These are phyloP conservation scores for Cyberlindnera samutprakarnensis DNA, from an alignment of 805 yeast species.

Conservation along the genomic window DNA sequence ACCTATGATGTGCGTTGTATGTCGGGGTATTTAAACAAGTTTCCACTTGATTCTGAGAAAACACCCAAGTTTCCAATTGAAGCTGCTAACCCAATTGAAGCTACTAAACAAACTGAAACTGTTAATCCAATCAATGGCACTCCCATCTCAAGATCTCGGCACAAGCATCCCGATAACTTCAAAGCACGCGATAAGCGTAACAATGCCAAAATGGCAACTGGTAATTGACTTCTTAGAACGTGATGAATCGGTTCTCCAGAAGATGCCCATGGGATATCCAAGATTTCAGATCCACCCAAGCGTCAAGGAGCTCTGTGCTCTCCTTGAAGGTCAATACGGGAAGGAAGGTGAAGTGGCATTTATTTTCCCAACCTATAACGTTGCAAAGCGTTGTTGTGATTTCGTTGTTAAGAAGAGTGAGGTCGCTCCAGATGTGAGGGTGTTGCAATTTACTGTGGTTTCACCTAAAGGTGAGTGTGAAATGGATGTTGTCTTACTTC, in stretches of 20 bases:
- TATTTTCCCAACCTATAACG: slow-evolving; percentile 68
- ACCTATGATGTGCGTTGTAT: too few relatives aligned
- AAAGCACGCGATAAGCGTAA: slow-evolving; percentile 90
- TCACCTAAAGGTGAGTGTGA: slow-evolving; percentile 59
- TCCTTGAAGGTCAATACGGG: slow-evolving; percentile 64
- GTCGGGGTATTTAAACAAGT: too few relatives aligned
- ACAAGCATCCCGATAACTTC: slow-evolving; percentile 84
- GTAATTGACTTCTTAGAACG: slow-evolving; percentile 92
- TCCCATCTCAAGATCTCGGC: slow-evolving; percentile 43
- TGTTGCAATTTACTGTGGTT: slow-evolving; percentile 66
- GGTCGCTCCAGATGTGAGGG: slow-evolving; percentile 37
- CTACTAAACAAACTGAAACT: too few relatives aligned
- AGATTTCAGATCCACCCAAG: slow-evolving; percentile 65
- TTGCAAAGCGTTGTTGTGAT: slow-evolving; percentile 80
- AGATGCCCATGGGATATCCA: slow-evolving; percentile 86
- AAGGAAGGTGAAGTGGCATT: slow-evolving; percentile 69
- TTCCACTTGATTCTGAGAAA: too few relatives aligned
- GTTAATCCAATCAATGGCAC: slow-evolving; percentile 4
- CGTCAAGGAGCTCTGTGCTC: slow-evolving; percentile 47
- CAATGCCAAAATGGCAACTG: slow-evolving; percentile 92
- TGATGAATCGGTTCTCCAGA: slow-evolving; percentile 65
- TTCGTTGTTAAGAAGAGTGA: slow-evolving; percentile 46
- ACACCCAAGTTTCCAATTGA: too few relatives aligned
- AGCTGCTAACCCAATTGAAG: too few relatives aligned
- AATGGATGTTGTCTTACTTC: slow-evolving; percentile 65